phyloP scores from a whole-genome alignment of 352 stramenopile genomes.

The Globisporangium radiosum region DNA sequence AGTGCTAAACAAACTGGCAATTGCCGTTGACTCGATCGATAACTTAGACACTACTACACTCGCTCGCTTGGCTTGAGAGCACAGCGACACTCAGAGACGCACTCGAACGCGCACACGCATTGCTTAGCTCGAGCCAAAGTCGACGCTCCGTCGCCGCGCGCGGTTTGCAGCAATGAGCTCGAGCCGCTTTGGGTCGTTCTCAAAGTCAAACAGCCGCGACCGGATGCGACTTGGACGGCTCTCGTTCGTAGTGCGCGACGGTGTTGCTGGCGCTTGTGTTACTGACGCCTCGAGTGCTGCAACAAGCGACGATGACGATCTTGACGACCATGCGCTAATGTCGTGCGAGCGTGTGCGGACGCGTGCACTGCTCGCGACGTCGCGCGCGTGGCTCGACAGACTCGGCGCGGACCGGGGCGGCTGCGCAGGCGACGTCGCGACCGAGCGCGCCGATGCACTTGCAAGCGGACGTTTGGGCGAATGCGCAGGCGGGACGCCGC shows the following conservation, averaged over 20 bases:
- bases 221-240: constrained; percentile 10
- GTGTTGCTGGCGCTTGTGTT: constrained; percentile 1
- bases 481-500: not conserved
- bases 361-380: not conserved
- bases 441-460: not conserved
- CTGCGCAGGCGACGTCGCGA: not conserved
- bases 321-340: not conserved
- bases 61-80: not conserved
- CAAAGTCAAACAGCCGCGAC: constrained; percentile 15
- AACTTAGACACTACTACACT: not conserved
- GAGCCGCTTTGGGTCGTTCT: constrained; percentile 16
- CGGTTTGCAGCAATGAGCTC: constrained; percentile 15
- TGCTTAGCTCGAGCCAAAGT: not conserved
- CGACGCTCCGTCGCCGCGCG: constrained; percentile 11
- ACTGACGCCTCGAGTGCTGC: not conserved
- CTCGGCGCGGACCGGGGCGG: too few species aligned
- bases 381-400: not conserved
- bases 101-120: not conserved
- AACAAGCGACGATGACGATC: too few species aligned
- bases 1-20: too few species aligned
- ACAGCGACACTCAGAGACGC: not conserved
- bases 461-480: not conserved
- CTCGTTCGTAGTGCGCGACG: not conserved
- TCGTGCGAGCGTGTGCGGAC: not conserved
- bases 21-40: not conserved